Base-by-base conservation (phyloP, 1,139 yeast genomes). In the Kodamaea ohmeri region DNA sequence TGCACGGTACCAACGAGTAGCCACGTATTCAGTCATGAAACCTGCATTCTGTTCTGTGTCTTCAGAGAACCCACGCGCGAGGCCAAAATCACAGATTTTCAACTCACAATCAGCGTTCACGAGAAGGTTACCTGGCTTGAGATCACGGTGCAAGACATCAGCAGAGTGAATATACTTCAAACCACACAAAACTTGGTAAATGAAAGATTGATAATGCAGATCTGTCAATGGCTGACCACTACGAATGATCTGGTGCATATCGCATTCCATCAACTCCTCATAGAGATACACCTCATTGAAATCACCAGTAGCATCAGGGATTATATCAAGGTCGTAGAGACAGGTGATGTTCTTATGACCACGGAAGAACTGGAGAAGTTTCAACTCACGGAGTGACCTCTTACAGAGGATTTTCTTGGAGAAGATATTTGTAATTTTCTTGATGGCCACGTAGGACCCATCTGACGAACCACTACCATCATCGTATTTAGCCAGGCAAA, bases 1-100 rank as follows among this genome's bases (percentile, higher is more conserved):
- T 1, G 98, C 98, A 48, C 98, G 71, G 62, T 92, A 92, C 97
- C 98, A 92, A 56, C 97, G 73, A 1, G 98, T 90, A 21, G 98
- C 97, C 22, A 92, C 97, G 59, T 92, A 92, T 58, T 92, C 98
- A 0, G 98, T 92, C 72, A 90, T 67, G 53, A 84, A 89, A 12
- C 96, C 96, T 24, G 89, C 87, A 52, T 92, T 90, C 49, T 82
- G 84, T 46, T 83, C 94, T 0, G 90, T 86, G 50, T 85, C 85
- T 45, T 78, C 81, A 19, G 89, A 80, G 57, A 83, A 90, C n/a
- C 97, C 97, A 55, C 98, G 76, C 2, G 98, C 97, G 39, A 92
- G 74, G 6, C 98, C 97, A 60, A 92, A 92, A 63, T 92, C 98
- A 66, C 97, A 90, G 42, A 92, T 90, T 59, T 92, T 92, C 53